Base-by-base conservation (phyloP, 768 basidiomycete genomes). In the Clathrus columnatus region DNA sequence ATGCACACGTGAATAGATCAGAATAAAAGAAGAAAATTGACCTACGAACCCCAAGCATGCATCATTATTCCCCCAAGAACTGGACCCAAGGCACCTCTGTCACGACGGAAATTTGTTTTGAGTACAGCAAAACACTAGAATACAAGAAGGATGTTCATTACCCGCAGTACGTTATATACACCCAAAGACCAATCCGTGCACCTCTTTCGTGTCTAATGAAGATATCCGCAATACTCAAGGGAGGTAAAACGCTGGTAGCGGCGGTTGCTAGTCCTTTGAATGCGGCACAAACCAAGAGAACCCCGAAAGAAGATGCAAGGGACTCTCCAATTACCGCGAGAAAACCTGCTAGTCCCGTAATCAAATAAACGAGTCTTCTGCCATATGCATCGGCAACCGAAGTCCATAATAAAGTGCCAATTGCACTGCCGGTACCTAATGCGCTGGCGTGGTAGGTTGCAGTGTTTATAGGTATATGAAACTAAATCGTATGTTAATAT, bases 201-300 rank as follows among this genome's bases (percentile, higher is more conserved):
- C 61, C 61, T 11, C 61, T 56, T 36, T 64, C 63, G 36, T 64
- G 63, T 2, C 62, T 58, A 56, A 64, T 62, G 46, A 64, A 64
- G 29, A 54, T 54, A 50, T 64, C 63, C 4, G 58, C 47, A 7
- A 64, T 61, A 48, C 57, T 50, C 16, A 57, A 61, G 8, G 63
- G 48, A 27, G 61, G 60, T 17, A 64, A 2, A n/a, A 61, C 60
- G 42, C 59, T 61, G 56, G 62, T 59, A 2, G 59, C 59, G n/a
- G 46, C 48, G 2, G 60, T 60, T 16, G 55, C 63, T 17, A 64
- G 24, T 21, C 63, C 63, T 20, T 60, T 60, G 20, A 64, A 50
- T 2, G 60, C 60, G 17, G 60, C 57, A 18, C 60, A 57, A 42
- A 59, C 60, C 5, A 47, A 23, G 10, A 47, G 46, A 47, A 10